Base-by-base conservation (phyloP, 371 early-diverging fungal genomes). In the Saksenaea vasiformis region DNA sequence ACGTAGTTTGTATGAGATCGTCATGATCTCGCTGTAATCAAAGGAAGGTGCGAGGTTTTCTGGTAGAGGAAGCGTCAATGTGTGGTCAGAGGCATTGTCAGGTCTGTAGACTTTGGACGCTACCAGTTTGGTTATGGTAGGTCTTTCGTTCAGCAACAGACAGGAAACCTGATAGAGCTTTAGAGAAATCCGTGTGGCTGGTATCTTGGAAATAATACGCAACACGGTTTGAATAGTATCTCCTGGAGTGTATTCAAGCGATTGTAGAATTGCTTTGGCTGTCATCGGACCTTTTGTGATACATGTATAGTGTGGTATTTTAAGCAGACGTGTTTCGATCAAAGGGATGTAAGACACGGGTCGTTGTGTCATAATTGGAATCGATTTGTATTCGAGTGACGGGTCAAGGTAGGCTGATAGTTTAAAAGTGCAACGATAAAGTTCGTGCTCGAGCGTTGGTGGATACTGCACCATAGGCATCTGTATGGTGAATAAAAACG, bases 381-480 rank as follows among this genome's bases (percentile, higher is more conserved):
- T 22, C 56, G 51, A 0, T 47, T 69, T 24, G 51, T 64, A 3
- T 55, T 61, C 5, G 47, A 57, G 14, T 54, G 59, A 28, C 7
- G 51, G 51, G 60, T 73, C 61, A 34, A 76, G 39, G 13, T 68
- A 62, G 14, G 76, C 79, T 24, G 66, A 66, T 22, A 78, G 60
- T 47, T 63, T 56, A 47, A 76, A 79, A 14, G 58, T 62, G 57
- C 76, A 73, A 31, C 71, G 64, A 37, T 74, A 77, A 22, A 73
- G 61, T 7, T 36, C 54, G 17, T 58, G 36, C 1, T 71, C 76
- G 26, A 71, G 67, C 1, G 74, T 64, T n/a, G 79, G 79, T 3
- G 76, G 79, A 44, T 70, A 79, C 51, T 79, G 74, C 5, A 72
- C 65, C 68, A 72, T 65, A 7, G 79, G 76, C 67, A 79, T 66